Base-by-base conservation (phyloP, 148 eudicot species). In the Fagopyrum esculentum region DNA sequence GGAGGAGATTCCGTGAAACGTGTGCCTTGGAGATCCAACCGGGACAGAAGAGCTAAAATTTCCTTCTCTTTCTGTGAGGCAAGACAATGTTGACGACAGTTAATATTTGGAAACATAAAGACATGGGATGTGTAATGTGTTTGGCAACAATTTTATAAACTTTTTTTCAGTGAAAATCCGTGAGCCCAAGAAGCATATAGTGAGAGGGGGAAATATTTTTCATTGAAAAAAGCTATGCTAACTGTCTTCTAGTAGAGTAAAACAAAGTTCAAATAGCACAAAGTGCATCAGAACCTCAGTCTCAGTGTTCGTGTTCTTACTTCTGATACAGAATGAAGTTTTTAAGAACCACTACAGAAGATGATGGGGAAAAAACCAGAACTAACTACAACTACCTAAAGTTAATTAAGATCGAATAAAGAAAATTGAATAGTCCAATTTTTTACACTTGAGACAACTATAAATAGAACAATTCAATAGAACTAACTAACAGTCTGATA, bases 31-130 rank as follows among this genome's bases (percentile, higher is more conserved):
- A 88, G 79, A 84, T 96, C 99, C 69, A 96, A 85, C 83, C 90
- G 85, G 57, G 98, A 92, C 61, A 96, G 87, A 74, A 96, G 96
- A 83, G 97, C 93, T 76, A 96, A 84, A 79, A 92, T 97, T 73
- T 89, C 92, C 80, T 81, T 92, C 81, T 96, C 99, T 75, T 87
- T 89, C 99, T 96, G 89, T 73, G 84, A 40, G 69, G 74, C 55
- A 77, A 80, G 48, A 74, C 22, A 8, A 48, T 9, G 29, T 60
- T 16, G 17, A 57, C 47, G 49, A 80, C 16, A 19, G 43, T 66
- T 35, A 13, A 46, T 40, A 13, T 66, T 35, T 40, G 0, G 45
- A 29, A 29, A 61, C 35, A 29, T 9, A 29, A 61, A 29, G 4
- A 29, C 40, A 26, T 26, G 35, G 22, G n/a, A 4, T 52, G 40